phyloP scores from a whole-genome alignment of 2,329 filamentous ascomycete species.

The Pyricularia grisea region DNA sequence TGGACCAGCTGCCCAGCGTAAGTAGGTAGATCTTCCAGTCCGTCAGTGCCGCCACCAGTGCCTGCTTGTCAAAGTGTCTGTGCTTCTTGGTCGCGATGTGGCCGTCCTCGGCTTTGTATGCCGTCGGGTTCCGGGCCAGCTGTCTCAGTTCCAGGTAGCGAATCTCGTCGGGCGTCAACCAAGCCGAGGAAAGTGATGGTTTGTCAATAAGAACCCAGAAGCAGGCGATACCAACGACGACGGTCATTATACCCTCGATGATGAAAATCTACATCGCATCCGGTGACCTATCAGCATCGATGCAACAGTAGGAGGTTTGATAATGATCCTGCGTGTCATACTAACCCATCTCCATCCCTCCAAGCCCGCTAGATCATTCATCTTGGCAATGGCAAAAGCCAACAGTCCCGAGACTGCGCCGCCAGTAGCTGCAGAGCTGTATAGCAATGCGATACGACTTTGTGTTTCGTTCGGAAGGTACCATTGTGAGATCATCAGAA shows the following conservation, averaged over 20 bases:
- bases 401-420: constrained; percentile 8
- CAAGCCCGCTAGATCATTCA: constrained; percentile 5
- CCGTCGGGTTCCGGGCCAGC: constrained; percentile 15
- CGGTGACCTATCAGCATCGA: constrained; percentile 12
- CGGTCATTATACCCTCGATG: constrained; percentile 36
- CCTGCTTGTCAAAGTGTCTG: constrained; percentile 20
- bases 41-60: constrained; percentile 26
- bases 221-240: constrained; percentile 25
- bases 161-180: constrained; percentile 29
- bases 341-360: constrained; percentile 24
- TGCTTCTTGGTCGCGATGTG: constrained; percentile 1
- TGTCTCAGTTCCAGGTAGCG: constrained; percentile 28
- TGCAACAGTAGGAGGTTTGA: too few relatives aligned
- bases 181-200: constrained; percentile 22
- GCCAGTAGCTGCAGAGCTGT: constrained; percentile 6
- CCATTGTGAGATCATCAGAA: constrained; percentile 20
- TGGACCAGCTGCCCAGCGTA: constrained; percentile 31
- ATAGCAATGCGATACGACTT: constrained; percentile 6
- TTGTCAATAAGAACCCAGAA: constrained; percentile 37
- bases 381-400: constrained; percentile 6
- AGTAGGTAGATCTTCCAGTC: constrained; percentile 38
- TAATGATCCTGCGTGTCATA: too few relatives aligned
- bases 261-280: constrained; percentile 47
- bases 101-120: neutral
- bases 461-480: constrained; percentile 19